Base-by-base conservation (phyloP, 352 stramenopile species). In the Phytophthora sp. region DNA sequence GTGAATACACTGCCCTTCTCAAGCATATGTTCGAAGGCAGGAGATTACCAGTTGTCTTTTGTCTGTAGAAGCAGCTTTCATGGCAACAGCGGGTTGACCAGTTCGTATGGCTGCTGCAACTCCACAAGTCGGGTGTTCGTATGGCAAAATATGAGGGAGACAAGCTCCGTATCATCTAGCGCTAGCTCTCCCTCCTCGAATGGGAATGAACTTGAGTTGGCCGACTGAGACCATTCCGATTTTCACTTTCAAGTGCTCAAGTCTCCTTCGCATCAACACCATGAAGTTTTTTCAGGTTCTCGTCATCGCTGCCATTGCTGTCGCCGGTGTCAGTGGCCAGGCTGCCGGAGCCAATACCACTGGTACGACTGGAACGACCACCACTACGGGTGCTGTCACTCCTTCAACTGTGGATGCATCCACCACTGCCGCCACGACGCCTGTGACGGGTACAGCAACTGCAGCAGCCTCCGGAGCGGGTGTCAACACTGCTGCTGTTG, bases 201-300 rank as follows among this genome's bases (percentile, higher is more conserved):
- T n/a, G n/a, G n/a, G 8, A 20, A 35, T 27, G 21, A 4, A 17
- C n/a, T 35, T 18, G 21, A 32, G 24, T 42, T 42, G 13, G 8
- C 21, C 20, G 1, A 30, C 12, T 27, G 17, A 54, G 39, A 32
- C 31, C 54, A 65, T 59, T 69, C 18, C 43, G 37, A 55, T 31
- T 52, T 69, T 38, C 24, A 42, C 53, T 52, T 55, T 15, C 61
- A 44, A 60, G 53, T 15, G 45, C 26, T 30, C 54, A 65, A 69
- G 60, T 53, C 37, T 54, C 32, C n/a, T 12, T 13, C n/a, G 0
- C 4, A 3, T 6, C 48, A 37, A 18, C 34, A 65, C 17, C 4
- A 74, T 74, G 60, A 62, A 74, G 65, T 69, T 70, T 37, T 63
- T 74, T 50, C 61, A 70, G 30, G 54, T 67, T 31, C 32, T 74